Evolutionary conservation across 805 yeast species (phyloP).

Genomic region (Alloascoidea hylecoeti): DNA sequence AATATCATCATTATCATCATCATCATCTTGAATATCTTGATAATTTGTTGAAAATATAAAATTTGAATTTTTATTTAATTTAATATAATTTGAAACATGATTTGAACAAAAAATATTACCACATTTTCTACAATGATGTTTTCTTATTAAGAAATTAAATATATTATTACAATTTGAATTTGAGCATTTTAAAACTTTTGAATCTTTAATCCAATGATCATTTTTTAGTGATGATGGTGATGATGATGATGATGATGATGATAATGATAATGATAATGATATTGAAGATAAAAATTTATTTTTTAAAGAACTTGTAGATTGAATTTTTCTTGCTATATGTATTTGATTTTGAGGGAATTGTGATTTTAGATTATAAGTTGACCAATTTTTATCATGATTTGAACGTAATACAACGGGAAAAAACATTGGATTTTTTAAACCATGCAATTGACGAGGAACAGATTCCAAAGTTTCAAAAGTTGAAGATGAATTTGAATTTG

Average conservation of each 20-base stretch:
- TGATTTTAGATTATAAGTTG: background rate
- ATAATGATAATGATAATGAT: background rate
- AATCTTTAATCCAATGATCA: background rate
- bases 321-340: too few species aligned
- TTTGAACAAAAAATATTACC: conserved; percentile 23
- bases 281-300: background rate
- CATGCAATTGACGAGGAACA: background rate
- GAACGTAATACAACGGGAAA: background rate
- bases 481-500: background rate
- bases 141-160: conserved; percentile 9
- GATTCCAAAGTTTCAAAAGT: background rate
- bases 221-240: background rate
- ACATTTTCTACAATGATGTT: conserved; percentile 24
- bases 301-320: background rate
- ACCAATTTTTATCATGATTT: background rate
- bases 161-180: background rate
- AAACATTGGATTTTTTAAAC: background rate
- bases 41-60: conserved; percentile 17
- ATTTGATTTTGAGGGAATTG: too few species aligned
- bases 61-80: conserved; percentile 19
- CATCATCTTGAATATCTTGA: background rate
- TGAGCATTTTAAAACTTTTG: background rate
- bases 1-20: conserved; percentile 3
- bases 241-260: background rate
- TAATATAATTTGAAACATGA: conserved; percentile 19